A percentile compares a stretch with the other conserved stretches of the same genome.
These are phyloP conservation scores for Thelephora aurantiotincta DNA, from an alignment of 768 basidiomycete genomes.

Conservation along the genomic window DNA sequence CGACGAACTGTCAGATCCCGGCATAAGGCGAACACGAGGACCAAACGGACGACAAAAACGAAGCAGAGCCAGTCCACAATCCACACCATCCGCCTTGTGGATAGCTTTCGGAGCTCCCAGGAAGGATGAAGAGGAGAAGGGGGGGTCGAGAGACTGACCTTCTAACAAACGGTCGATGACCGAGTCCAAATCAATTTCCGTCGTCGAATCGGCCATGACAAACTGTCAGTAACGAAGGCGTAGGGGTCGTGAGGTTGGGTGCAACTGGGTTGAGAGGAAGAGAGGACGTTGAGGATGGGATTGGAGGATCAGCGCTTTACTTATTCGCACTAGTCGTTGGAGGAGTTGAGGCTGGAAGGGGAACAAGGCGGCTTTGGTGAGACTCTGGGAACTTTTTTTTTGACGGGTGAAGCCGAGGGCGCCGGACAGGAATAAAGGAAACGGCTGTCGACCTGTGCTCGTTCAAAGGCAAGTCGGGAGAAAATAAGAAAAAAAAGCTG, in stretches of 20 bases:
- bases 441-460: not conserved
- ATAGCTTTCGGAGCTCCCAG: too few species aligned
- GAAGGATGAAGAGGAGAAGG: not conserved
- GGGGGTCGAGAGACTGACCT: constrained; percentile 44
- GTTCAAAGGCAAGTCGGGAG: not conserved
- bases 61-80: not conserved
- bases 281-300: constrained; percentile 5
- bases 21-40: too few species aligned
- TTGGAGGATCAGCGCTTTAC: constrained; percentile 7
- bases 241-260: constrained; percentile 11
- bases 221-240: constrained; percentile 4
- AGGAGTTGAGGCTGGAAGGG: constrained; percentile 4
- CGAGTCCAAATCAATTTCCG: constrained; percentile 98
- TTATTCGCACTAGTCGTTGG: constrained; percentile 4
- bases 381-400: constrained; percentile 4
- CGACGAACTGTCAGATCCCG: too few species aligned
- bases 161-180: constrained; percentile 97
- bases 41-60: too few species aligned
- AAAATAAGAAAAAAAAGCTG: not conserved
- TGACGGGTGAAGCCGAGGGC: constrained; percentile 3
- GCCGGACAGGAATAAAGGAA: not conserved
- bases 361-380: constrained; percentile 7
- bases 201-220: constrained; percentile 63
- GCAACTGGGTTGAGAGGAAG: not conserved
- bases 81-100: constrained; percentile 6